These are phyloP conservation scores for Pseudogymnoascus sp. DNA, from an alignment of 2,329 filamentous ascomycete species.

Conservation along the genomic window DNA sequence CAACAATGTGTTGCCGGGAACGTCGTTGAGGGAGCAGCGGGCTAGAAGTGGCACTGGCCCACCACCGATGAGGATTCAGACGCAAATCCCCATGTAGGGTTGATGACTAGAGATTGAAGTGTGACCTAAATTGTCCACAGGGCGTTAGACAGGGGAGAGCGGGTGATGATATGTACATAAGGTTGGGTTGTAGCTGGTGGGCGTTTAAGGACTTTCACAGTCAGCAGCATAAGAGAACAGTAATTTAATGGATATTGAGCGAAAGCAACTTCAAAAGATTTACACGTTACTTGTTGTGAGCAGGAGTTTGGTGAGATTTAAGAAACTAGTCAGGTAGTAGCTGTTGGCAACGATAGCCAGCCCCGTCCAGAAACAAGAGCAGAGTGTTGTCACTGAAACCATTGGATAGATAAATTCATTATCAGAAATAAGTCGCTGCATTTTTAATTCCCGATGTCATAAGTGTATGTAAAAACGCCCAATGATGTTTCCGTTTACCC, in stretches of 20 bases:
- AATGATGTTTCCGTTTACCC: neutral
- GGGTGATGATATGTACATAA: neutral
- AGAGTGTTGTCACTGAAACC: neutral
- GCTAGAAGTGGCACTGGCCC: slow-evolving; percentile 35
- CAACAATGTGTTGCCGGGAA: slow-evolving; percentile 32
- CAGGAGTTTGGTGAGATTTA: neutral
- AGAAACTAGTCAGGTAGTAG: neutral
- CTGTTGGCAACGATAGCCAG: neutral
- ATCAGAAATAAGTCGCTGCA: slow-evolving; percentile 6
- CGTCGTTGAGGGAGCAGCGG: slow-evolving; percentile 34
- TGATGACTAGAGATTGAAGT: neutral
- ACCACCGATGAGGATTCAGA: slow-evolving; percentile 15
- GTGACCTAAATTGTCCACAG: neutral
- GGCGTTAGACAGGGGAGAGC: slow-evolving; percentile 1
- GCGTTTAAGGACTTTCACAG: neutral
- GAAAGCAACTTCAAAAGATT: neutral
- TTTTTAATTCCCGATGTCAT: slow-evolving; percentile 7
- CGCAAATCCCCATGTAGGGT: neutral
- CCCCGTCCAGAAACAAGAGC: neutral
- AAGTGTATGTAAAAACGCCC: slow-evolving; percentile 4
- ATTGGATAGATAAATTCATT: neutral
- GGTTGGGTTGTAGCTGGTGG: neutral
- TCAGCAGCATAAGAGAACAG: slow-evolving; percentile 3
- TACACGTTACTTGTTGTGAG: neutral
- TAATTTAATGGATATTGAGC: neutral